Evolutionary conservation across 352 stramenopile species (phyloP), one percentile per base, ranked within the genome.

Genomic region (Pythium insidiosum): DNA sequence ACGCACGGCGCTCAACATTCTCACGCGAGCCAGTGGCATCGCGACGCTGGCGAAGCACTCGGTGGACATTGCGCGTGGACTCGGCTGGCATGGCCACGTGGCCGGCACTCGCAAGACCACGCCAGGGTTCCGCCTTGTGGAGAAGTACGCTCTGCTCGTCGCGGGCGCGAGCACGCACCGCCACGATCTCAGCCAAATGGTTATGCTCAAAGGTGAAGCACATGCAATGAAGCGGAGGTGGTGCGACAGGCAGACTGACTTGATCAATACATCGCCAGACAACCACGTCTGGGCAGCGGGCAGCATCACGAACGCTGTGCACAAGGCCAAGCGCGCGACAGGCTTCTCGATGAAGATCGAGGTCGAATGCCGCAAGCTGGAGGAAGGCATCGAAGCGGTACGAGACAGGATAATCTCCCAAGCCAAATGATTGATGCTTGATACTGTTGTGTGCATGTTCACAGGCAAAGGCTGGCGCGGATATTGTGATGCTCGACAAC

Each of bases 401-500:
- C 22, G 63, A 45, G 13, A 7, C 15, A 18, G 3, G 23, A 11
- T 7, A 29, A 13, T 21, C 6, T 6, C 3, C 15, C 12, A n/a
- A 31, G 37, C 13, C 4, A 16, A 1, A 20, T 34, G 15, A 22
- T 23, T 13, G 5, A 10, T 35, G 18, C 19, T 25, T 20, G 26
- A 31, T 34, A 20, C 22, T 12, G 5, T 12, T 34, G 7, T 44
- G 6, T 44, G 22, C 38, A 20, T 5, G 20, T n/a, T 31, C 24
- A 15, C 51, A 81, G 69, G 74, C 79, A 22, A 76, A 35, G 1
- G 79, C 73, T 4, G 79, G 79, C 9, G 79, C 79, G 23, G 77
- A 98, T 54, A 95, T 99, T 61, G 84, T 99, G 23, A 99, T 99
- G 96, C 73, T 99, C 15, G 96, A 99, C 74, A 99, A 99, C 73